Conservation (phyloP, 169 alveolate species). For the Miamiensis avidus region DNA sequence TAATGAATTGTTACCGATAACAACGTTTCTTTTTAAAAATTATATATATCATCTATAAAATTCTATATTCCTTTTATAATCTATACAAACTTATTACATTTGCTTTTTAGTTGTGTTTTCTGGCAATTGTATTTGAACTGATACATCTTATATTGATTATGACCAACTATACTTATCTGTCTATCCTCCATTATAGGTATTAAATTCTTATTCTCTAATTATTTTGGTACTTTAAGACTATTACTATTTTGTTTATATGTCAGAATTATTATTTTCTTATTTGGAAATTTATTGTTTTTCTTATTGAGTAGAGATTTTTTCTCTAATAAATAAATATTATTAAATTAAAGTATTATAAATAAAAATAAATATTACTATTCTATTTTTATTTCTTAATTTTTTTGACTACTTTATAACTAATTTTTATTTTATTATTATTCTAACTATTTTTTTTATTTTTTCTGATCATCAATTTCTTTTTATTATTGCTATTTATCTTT, state of each 20-base stretch:
- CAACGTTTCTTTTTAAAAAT: constrained; percentile 34
- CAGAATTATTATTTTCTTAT: constrained; percentile 15
- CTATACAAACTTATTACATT: constrained; percentile 22
- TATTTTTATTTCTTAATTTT: constrained; percentile 38
- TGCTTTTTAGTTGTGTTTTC: constrained; percentile 61
- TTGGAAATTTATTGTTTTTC: too few species aligned
- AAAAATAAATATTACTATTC: too few species aligned
- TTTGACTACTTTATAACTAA: constrained; percentile 34
- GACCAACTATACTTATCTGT: constrained; percentile 85
- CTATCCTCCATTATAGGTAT: constrained; percentile 82
- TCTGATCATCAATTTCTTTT: constrained; percentile 11
- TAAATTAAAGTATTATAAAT: too few species aligned
- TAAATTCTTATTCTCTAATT: constrained; percentile 27
- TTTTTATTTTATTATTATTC: constrained; percentile 34
- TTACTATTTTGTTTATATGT: constrained; percentile 34
- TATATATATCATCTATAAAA: background rate
- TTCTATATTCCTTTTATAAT: background rate
- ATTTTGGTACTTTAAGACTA: background rate
- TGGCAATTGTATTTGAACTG: constrained; percentile 66
- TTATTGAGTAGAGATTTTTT: too few species aligned
- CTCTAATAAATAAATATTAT: too few species aligned
- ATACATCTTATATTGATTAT: constrained; percentile 71
- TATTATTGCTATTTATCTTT: constrained; percentile 27
- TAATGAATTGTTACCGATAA: constrained; percentile 57
- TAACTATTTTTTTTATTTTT: constrained; percentile 11